A percentile compares a stretch with the other conserved stretches of the same genome.
phyloP scores from a whole-genome alignment of 192 early-diverging fungal species.

The Gonapodya sp. region DNA sequence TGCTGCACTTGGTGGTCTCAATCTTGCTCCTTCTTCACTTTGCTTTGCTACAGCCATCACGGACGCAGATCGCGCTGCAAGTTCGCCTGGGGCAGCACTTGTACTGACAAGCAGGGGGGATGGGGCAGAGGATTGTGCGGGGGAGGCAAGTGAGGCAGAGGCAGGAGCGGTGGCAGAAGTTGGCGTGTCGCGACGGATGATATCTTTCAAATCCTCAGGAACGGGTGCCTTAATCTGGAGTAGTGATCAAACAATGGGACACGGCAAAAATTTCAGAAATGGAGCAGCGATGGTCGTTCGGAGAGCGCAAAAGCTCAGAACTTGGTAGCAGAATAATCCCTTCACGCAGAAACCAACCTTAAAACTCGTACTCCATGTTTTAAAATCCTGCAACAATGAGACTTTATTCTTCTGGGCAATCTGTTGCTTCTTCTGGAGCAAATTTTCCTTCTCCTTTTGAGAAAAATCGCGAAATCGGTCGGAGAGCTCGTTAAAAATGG shows the following conservation, averaged over 20 bases:
- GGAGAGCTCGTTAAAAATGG: conserved; percentile 37
- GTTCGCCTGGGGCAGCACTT: too few species aligned
- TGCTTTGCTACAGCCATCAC: background rate
- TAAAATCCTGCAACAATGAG: conserved; percentile 64
- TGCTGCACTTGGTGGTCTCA: background rate
- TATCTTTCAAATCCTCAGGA: conserved; percentile 69
- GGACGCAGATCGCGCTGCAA: background rate
- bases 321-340: too few species aligned
- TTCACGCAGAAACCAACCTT: conserved; percentile 26
- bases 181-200: too few species aligned
- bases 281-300: too few species aligned
- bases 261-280: background rate
- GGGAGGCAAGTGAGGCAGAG: background rate
- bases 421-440: conserved; percentile 64
- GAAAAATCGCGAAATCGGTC: conserved; percentile 54
- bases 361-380: conserved; percentile 67
- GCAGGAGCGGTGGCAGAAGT: too few species aligned
- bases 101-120: background rate
- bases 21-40: background rate
- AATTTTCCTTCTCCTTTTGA: conserved; percentile 62
- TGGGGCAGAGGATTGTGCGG: background rate
- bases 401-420: conserved; percentile 65
- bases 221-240: conserved; percentile 63
- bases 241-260: background rate
- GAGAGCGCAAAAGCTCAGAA: too few species aligned